Evolutionary conservation across 352 stramenopile genomes (phyloP).

Genomic region (Phytophthora ramorum): DNA sequence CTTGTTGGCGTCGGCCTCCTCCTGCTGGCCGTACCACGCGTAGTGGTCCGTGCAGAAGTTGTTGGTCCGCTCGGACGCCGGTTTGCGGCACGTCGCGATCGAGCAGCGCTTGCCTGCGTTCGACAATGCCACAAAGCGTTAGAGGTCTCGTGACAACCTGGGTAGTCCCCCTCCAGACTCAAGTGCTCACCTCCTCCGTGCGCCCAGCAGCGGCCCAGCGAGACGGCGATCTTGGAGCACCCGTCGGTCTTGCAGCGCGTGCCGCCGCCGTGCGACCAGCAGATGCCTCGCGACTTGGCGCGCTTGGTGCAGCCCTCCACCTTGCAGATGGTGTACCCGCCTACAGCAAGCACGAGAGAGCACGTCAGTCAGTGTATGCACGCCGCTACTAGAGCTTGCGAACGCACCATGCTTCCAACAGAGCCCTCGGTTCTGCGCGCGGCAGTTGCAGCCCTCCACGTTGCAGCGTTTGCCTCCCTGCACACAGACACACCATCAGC

Average conservation of each 20-base stretch:
- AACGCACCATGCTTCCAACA: constrained; percentile 58
- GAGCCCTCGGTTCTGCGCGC: constrained; percentile 54
- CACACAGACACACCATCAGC: constrained; percentile 6
- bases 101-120: constrained; percentile 37
- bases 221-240: constrained; percentile 57
- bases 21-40: constrained; percentile 29
- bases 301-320: constrained; percentile 56
- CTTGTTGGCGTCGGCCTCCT: constrained; percentile 5
- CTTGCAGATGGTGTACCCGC: constrained; percentile 57
- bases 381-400: background rate
- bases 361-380: background rate
- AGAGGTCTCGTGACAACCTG: background rate
- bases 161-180: background rate
- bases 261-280: constrained; percentile 79
- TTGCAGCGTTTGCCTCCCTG: constrained; percentile 58
- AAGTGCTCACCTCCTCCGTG: constrained; percentile 31
- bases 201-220: constrained; percentile 37
- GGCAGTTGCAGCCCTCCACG: constrained; percentile 52
- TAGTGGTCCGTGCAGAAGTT: constrained; percentile 57
- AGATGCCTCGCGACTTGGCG: constrained; percentile 79
- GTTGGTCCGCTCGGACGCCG: constrained; percentile 51
- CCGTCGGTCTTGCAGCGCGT: constrained; percentile 52
- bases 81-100: constrained; percentile 41
- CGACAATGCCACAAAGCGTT: constrained; percentile 6
- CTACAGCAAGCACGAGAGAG: constrained; percentile 13